These are phyloP conservation scores for Phanerochaete carnosa DNA, from an alignment of 768 basidiomycete genomes.

Conservation along the genomic window DNA sequence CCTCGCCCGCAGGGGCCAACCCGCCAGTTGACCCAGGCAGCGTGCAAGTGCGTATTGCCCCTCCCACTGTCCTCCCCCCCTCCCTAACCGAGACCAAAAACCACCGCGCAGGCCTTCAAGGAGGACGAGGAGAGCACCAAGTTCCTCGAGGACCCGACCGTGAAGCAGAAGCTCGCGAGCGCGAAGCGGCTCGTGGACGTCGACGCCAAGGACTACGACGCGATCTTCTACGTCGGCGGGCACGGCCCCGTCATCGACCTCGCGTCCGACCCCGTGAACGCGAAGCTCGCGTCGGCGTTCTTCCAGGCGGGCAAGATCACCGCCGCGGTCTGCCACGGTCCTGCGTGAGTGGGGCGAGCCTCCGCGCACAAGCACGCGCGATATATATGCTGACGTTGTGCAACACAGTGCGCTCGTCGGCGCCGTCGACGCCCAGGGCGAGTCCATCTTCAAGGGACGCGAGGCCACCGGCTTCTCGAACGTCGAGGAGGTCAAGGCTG, in stretches of 20 bases:
- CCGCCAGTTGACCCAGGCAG: constrained; percentile 65
- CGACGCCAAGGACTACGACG: constrained; percentile 58
- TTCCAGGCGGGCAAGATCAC: constrained; percentile 64
- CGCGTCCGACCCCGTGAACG: constrained; percentile 51
- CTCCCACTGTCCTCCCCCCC: background rate
- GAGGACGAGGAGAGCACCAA: constrained; percentile 48
- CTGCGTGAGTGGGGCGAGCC: constrained; percentile 63
- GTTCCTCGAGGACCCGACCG: constrained; percentile 55
- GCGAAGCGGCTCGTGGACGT: constrained; percentile 64
- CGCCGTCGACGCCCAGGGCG: constrained; percentile 50
- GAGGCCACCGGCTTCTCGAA: constrained; percentile 69
- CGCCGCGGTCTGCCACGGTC: constrained; percentile 78
- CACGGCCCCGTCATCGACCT: constrained; percentile 79
- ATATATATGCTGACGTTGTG: background rate
- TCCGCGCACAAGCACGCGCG: background rate
- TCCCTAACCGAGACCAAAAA: background rate
- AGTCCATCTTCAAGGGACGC: constrained; percentile 63
- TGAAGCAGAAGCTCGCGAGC: constrained; percentile 47
- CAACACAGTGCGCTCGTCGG: constrained; percentile 51
- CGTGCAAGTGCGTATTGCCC: constrained; percentile 38
- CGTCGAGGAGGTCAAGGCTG: constrained; percentile 53
- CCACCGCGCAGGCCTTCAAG: constrained; percentile 39
- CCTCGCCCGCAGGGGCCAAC: constrained; percentile 50
- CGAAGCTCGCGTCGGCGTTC: constrained; percentile 62
- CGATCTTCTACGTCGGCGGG: constrained; percentile 77